Evolutionary conservation across 306 rosid genomes (phyloP).

Genomic region (Luffa aegyptiaca): DNA sequence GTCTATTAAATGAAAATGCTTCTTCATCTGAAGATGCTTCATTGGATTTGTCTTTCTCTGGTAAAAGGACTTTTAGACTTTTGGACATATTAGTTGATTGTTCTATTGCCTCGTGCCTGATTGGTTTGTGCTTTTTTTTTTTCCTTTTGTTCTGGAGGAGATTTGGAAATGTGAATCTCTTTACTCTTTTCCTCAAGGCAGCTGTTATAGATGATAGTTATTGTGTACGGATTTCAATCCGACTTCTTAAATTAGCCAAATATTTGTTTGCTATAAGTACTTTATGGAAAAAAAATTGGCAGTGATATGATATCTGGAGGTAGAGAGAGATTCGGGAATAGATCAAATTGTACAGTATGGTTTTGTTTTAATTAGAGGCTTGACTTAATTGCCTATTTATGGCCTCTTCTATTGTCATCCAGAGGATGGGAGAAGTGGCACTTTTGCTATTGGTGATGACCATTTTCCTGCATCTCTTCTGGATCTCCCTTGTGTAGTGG

Average conservation of each 20-base stretch:
- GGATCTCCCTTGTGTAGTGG: slow-evolving; percentile 78
- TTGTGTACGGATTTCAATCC: not conserved
- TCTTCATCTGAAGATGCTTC: slow-evolving; percentile 40
- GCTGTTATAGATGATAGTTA: too few relatives aligned
- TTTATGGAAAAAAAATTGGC: not conserved
- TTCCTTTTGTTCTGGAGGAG: not conserved
- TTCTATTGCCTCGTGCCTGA: too few relatives aligned
- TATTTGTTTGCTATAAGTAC: not conserved
- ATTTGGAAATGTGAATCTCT: too few relatives aligned
- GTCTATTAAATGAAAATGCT: slow-evolving; percentile 27
- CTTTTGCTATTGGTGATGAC: slow-evolving; percentile 50
- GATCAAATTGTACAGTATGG: not conserved
- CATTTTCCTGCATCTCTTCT: slow-evolving; percentile 68
- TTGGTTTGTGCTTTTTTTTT: not conserved
- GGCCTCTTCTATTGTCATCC: slow-evolving; percentile 9
- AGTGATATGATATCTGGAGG: not conserved
- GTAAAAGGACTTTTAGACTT: slow-evolving; percentile 12
- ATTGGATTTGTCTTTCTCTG: slow-evolving; percentile 35
- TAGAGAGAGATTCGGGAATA: not conserved
- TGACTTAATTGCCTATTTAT: not conserved
- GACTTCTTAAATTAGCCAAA: not conserved
- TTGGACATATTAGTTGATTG: not conserved
- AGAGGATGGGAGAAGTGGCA: slow-evolving; percentile 59
- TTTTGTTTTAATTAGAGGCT: not conserved
- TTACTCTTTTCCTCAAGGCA: too few relatives aligned